Evolutionary conservation across 139 green algal genomes (phyloP), one percentile per base, ranked within the genome.

Genomic region (Choricystis sp.): DNA sequence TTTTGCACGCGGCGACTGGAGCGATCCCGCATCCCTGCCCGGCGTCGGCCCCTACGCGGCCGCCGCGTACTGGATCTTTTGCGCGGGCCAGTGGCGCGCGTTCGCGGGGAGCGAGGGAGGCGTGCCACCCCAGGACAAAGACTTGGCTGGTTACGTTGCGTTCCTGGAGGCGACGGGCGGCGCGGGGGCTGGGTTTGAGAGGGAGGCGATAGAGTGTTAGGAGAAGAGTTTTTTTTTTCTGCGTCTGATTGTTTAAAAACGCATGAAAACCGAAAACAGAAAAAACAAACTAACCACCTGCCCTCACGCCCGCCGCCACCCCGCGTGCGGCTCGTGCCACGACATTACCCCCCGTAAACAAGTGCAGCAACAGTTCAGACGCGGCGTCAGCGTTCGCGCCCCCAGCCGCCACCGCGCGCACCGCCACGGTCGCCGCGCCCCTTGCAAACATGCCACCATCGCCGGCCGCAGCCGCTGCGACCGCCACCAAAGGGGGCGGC

Each of bases 31-130:
- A 2, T 68, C 95, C 79, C 83, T 97, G 55, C 83, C 83, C 48
- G 82, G 78, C 30, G 77, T 94, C 19, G 88, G 89, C 2, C 69
- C 85, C 64, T 97, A 97, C 49, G 91, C 75, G 0, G 77, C 84
- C 14, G 89, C 96, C 52, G 89, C 90, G 0, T 94, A 96, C 74
- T 76, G 67, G 58, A 95, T 96, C 19, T 96, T 96, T 64, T 94
- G 86, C 66, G 63, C 79, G 1, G 87, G 82, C 3, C 61, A 64
- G 26, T 94, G 85, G 84, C n/a, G n/a, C n/a, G n/a, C n/a, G n/a
- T n/a, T n/a, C n/a, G n/a, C n/a, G n/a, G n/a, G n/a, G n/a, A n/a
- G n/a, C n/a, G n/a, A n/a, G n/a, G 31, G 57, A 40, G 63, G 67
- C 26, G 26, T 69, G 48, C 26, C 64, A n/a, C 81, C 83, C 1